Evolutionary conservation across 2,329 filamentous ascomycete genomes (phyloP).

Genomic region (Scedosporium dehoogii): DNA sequence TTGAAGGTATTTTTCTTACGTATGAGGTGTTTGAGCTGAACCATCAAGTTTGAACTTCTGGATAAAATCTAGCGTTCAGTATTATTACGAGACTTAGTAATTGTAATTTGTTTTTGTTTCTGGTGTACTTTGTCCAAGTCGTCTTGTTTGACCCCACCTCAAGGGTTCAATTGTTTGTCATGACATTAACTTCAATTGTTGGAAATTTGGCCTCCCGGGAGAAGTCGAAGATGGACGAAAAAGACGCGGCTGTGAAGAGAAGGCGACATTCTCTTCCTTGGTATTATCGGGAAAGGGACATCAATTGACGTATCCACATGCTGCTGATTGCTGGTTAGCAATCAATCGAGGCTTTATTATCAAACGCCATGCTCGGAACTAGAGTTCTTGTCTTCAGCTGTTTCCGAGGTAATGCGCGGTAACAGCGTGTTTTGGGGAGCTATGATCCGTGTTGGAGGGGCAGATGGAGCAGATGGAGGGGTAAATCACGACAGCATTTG

Average conservation of each 20-base stretch:
- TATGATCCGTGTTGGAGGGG: slow-evolving; percentile 1
- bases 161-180: background rate
- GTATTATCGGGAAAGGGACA: background rate
- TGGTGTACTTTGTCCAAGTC: background rate
- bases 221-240: background rate
- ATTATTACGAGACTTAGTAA: background rate
- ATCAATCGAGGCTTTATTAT: background rate
- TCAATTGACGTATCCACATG: background rate
- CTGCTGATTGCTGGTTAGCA: background rate
- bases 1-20: background rate
- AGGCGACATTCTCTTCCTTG: background rate
- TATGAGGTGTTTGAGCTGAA: slow-evolving; percentile 1
- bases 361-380: background rate
- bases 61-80: background rate
- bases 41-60: background rate
- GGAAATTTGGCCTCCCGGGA: background rate
- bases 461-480: background rate
- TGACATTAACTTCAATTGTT: background rate
- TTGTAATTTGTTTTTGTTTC: background rate
- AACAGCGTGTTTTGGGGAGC: background rate
- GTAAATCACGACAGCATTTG: background rate
- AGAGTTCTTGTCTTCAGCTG: background rate
- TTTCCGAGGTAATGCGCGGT: background rate
- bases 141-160: background rate
- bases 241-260: background rate